Conservation (phyloP, 2,329 filamentous ascomycete genomes). For the Alternaria ethzedia region DNA sequence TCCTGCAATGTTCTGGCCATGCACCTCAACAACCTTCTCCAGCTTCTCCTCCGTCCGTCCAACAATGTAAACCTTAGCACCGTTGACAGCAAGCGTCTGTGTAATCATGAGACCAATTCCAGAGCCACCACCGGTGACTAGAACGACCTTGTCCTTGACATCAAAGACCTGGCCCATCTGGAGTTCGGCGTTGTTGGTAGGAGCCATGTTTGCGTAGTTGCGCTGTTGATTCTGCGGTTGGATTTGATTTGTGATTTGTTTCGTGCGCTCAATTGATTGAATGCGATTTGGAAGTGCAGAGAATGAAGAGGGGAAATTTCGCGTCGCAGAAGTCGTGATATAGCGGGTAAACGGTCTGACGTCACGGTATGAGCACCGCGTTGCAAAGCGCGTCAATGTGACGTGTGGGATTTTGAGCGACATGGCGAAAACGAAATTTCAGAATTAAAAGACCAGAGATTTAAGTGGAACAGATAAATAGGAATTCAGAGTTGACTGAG, state of each 20-base stretch:
- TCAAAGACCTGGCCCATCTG: constrained; percentile 44
- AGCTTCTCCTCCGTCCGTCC: constrained; percentile 58
- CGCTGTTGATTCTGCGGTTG: constrained; percentile 13
- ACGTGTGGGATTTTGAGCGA: constrained; percentile 15
- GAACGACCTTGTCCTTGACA: constrained; percentile 49
- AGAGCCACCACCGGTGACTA: constrained; percentile 54
- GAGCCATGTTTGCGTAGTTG: constrained; percentile 35
- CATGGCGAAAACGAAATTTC: constrained; percentile 5
- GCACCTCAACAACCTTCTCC: constrained; percentile 53
- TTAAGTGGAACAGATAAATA: neutral
- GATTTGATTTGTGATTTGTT: constrained; percentile 20
- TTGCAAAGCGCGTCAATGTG: constrained; percentile 28
- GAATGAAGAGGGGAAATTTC: constrained; percentile 1
- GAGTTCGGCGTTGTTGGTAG: constrained; percentile 42
- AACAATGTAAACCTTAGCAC: constrained; percentile 57
- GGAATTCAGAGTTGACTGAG: neutral
- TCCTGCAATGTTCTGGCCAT: constrained; percentile 53
- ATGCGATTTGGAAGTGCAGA: constrained; percentile 4
- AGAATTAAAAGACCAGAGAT: neutral
- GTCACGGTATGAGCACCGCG: constrained; percentile 25
- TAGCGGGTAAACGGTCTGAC: constrained; percentile 30
- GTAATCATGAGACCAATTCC: constrained; percentile 58
- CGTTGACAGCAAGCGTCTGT: constrained; percentile 56
- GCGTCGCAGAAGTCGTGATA: constrained; percentile 20
- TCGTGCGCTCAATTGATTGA: constrained; percentile 16